Percentiles rank a stretch among this genome's conserved stretches.
Evolutionary conservation across 768 basidiomycete species (phyloP).

Genomic region (Russula lepida): DNA sequence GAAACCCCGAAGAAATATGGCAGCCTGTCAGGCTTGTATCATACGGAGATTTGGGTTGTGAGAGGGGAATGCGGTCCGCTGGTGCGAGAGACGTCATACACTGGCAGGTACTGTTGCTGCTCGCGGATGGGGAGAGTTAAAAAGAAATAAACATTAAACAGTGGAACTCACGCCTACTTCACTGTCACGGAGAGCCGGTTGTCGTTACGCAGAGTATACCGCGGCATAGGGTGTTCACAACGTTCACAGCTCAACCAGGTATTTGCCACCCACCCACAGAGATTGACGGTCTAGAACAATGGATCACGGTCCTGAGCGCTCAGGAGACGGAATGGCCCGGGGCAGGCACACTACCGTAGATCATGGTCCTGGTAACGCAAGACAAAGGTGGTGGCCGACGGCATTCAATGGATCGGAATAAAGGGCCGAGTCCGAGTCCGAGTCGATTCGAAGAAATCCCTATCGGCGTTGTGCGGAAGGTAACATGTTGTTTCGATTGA

Average conservation of each 20-base stretch:
- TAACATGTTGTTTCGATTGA: neutral
- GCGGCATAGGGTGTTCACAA: neutral
- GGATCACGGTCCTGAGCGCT: neutral
- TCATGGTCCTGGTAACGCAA: neutral
- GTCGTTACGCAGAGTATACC: neutral
- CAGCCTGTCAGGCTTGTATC: neutral
- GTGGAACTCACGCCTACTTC: neutral
- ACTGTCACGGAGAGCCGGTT: neutral
- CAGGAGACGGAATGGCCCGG: neutral
- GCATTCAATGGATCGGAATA: neutral
- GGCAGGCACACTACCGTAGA: neutral
- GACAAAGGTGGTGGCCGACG: neutral
- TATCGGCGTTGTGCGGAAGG: neutral
- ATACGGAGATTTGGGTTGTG: neutral
- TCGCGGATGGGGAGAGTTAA: neutral
- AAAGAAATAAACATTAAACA: neutral
- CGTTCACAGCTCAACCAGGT: neutral
- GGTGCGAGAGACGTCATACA: neutral
- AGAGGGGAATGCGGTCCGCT: neutral
- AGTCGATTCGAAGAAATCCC: neutral
- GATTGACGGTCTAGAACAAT: neutral
- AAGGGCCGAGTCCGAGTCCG: neutral
- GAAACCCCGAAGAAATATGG: neutral
- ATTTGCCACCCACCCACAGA: neutral
- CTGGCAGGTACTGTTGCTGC: neutral